phyloP scores from a whole-genome alignment of 1,284 basidiomycete species.

The Phlebopus sp. region DNA sequence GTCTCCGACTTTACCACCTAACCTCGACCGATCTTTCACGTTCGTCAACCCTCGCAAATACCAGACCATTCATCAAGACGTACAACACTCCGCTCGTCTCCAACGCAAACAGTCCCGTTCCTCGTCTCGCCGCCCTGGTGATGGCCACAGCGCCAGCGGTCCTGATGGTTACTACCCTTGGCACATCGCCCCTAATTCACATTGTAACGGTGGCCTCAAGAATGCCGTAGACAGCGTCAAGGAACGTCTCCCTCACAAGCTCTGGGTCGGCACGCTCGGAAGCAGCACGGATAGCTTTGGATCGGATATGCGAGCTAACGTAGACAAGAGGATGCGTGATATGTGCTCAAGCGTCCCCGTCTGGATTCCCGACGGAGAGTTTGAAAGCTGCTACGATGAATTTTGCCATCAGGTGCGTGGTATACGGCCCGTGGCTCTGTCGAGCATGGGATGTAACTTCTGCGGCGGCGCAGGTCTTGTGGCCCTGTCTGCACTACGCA shows the following conservation, averaged over 20 bases:
- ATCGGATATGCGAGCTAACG: slow-evolving; percentile 52
- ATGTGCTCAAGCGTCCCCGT: slow-evolving; percentile 66
- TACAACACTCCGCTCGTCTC: slow-evolving; percentile 35
- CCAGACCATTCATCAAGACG: slow-evolving; percentile 38
- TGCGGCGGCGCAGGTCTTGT: slow-evolving; percentile 54
- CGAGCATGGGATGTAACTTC: neutral
- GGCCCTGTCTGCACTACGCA: slow-evolving; percentile 87
- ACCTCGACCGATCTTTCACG: slow-evolving; percentile 26
- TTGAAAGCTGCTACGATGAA: slow-evolving; percentile 77
- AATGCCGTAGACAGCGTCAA: slow-evolving; percentile 73
- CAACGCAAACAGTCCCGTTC: slow-evolving; percentile 51
- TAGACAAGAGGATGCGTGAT: slow-evolving; percentile 59
- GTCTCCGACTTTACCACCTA: slow-evolving; percentile 26
- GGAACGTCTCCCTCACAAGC: slow-evolving; percentile 47
- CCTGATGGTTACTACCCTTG: slow-evolving; percentile 32
- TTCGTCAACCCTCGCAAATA: slow-evolving; percentile 33
- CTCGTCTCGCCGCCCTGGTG: slow-evolving; percentile 38
- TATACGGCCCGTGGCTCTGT: neutral
- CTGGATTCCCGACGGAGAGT: slow-evolving; percentile 79
- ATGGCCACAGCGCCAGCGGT: slow-evolving; percentile 16
- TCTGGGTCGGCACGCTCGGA: slow-evolving; percentile 83
- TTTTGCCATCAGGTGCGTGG: slow-evolving; percentile 76
- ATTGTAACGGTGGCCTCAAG: slow-evolving; percentile 77
- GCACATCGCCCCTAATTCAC: slow-evolving; percentile 67
- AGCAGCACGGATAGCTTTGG: slow-evolving; percentile 62